phyloP scores from a whole-genome alignment of 192 early-diverging fungal genomes.

The Dissophora globulifera region DNA sequence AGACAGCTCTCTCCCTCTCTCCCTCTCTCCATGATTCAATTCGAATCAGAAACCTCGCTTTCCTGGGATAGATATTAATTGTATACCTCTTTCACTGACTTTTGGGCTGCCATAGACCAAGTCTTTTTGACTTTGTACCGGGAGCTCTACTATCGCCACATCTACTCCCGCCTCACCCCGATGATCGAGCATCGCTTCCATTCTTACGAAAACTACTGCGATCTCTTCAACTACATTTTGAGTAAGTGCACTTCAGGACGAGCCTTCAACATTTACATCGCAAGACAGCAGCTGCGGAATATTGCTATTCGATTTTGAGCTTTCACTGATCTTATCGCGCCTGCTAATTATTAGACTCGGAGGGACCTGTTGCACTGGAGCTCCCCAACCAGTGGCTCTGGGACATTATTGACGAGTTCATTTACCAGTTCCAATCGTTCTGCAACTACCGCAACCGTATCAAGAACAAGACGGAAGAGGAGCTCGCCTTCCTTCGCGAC shows the following conservation, averaged over 20 bases:
- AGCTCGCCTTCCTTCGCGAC: conserved; percentile 83
- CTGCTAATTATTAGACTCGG: conserved; percentile 57
- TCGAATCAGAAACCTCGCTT: no score
- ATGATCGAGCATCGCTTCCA: conserved; percentile 90
- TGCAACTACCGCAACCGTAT: conserved; percentile 92
- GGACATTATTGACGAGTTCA: conserved; percentile 99
- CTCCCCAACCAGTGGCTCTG: conserved; percentile 98
- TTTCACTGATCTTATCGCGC: background rate
- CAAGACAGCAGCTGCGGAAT: no score
- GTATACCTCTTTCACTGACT: background rate
- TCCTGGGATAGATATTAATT: no score
- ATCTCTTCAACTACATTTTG: conserved; percentile 96
- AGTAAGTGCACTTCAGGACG: no score
- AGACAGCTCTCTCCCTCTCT: no score
- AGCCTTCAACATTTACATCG: no score
- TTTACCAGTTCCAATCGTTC: conserved; percentile 99
- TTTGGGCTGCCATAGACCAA: conserved; percentile 61
- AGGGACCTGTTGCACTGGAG: conserved; percentile 90
- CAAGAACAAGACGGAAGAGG: conserved; percentile 82
- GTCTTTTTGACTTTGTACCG: conserved; percentile 95
- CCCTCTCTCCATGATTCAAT: no score
- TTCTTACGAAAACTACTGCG: conserved; percentile 97
- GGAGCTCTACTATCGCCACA: conserved; percentile 97
- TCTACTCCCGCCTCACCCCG: conserved; percentile 91
- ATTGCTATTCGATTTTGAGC: background rate